Evolutionary conservation across 164 flowering plant genomes (phyloP).

Genomic region (Hamamelis virginiana): DNA sequence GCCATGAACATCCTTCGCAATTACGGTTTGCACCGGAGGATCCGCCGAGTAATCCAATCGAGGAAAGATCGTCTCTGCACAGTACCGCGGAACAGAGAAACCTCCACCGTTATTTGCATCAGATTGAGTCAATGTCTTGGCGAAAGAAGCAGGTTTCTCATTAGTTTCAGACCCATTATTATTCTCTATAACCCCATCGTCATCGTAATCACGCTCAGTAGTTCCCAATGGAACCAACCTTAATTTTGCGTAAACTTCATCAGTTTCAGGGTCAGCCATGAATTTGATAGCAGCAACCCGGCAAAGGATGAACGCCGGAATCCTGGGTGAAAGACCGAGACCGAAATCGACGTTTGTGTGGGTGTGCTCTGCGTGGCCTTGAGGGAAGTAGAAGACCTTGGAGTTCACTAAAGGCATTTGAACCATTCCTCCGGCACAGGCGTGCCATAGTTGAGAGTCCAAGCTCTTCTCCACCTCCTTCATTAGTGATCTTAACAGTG

Average conservation of each 20-base stretch:
- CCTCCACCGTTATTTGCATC: constrained; percentile 99
- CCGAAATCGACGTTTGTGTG: constrained; percentile 48
- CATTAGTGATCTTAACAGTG: too few relatives aligned
- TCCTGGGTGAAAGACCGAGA: constrained; percentile 24
- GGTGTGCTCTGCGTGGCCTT: constrained; percentile 90
- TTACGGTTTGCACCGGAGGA: constrained; percentile 88
- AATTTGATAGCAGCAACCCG: constrained; percentile 57
- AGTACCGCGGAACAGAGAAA: constrained; percentile 92
- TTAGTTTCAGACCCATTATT: constrained; percentile 27
- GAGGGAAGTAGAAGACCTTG: constrained; percentile 83
- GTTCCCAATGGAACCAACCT: constrained; percentile 48
- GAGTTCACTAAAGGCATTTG: constrained; percentile 77
- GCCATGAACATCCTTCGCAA: constrained; percentile 94
- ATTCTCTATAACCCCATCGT: constrained; percentile 25
- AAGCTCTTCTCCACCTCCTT: constrained; percentile 56
- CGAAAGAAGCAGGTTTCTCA: constrained; percentile 79
- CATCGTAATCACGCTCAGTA: constrained; percentile 36
- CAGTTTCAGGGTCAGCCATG: constrained; percentile 83
- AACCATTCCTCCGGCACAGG: constrained; percentile 96
- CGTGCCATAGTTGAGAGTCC: constrained; percentile 96
- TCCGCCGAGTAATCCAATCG: constrained; percentile 78
- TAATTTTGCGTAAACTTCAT: constrained; percentile 79
- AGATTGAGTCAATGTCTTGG: constrained; percentile 92
- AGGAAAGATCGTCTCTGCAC: constrained; percentile 97
- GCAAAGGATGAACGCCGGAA: constrained; percentile 60